Conservation (phyloP, 2,329 filamentous ascomycete genomes). For the Penicillium sp. region DNA sequence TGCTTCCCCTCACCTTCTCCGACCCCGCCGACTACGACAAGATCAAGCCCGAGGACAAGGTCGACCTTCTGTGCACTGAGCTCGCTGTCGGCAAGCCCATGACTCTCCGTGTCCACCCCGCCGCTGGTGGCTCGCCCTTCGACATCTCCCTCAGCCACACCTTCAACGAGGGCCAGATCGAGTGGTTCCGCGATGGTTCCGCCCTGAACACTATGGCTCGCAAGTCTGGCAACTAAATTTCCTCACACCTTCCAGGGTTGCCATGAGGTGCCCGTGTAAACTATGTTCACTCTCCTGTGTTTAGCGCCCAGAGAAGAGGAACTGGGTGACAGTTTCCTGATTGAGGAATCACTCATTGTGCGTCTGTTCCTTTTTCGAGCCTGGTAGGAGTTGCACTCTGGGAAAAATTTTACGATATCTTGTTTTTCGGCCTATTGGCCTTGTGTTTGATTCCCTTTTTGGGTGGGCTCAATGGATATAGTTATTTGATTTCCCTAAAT, state of each 20-base stretch:
- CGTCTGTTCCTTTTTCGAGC: slow-evolving; percentile 27
- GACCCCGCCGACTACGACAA: slow-evolving; percentile 97
- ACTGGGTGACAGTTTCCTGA: slow-evolving; percentile 7
- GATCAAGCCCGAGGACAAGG: slow-evolving; percentile 86
- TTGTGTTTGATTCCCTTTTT: slow-evolving; percentile 30
- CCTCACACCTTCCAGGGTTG: neutral
- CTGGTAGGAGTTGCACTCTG: slow-evolving; percentile 33
- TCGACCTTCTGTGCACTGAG: slow-evolving; percentile 84
- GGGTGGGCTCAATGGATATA: slow-evolving; percentile 41
- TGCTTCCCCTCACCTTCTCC: slow-evolving; percentile 94
- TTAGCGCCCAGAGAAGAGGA: slow-evolving; percentile 20
- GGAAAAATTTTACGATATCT: slow-evolving; percentile 32
- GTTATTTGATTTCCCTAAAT: slow-evolving; percentile 32
- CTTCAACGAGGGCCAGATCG: slow-evolving; percentile 95
- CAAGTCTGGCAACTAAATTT: slow-evolving; percentile 39
- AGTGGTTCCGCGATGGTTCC: slow-evolving; percentile 98
- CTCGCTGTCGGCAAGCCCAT: slow-evolving; percentile 88
- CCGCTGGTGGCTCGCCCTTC: slow-evolving; percentile 68
- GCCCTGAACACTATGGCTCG: slow-evolving; percentile 99
- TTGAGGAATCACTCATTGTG: neutral
- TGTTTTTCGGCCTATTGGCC: slow-evolving; percentile 27
- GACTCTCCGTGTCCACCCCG: slow-evolving; percentile 86
- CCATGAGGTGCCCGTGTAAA: slow-evolving; percentile 18
- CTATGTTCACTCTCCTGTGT: slow-evolving; percentile 26
- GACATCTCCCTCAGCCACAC: slow-evolving; percentile 85